These are phyloP conservation scores for Thielaviopsis populi DNA, from an alignment of 2,329 filamentous ascomycete genomes.

Conservation along the genomic window DNA sequence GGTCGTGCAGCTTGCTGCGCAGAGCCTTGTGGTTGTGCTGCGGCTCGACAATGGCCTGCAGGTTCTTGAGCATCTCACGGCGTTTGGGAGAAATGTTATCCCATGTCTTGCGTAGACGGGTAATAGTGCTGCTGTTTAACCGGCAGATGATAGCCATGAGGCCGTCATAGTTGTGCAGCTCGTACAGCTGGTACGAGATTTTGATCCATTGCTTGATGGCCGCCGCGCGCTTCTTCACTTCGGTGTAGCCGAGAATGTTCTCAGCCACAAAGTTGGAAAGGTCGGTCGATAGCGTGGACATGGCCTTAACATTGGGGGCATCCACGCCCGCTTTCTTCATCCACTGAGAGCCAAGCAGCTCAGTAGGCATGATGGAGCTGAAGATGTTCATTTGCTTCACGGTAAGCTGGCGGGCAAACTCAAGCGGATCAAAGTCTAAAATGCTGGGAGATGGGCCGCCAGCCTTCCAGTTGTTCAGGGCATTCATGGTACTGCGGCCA, in stretches of 20 bases:
- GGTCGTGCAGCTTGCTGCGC: conserved; percentile 66
- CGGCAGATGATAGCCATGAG: conserved; percentile 96
- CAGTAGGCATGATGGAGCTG: conserved; percentile 80
- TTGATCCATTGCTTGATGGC: conserved; percentile 99
- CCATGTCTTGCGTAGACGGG: conserved; percentile 81
- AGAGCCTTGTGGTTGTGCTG: conserved; percentile 83
- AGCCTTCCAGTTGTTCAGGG: conserved; percentile 59
- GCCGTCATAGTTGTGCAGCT: conserved; percentile 89
- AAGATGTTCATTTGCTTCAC: conserved; percentile 85
- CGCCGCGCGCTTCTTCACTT: conserved; percentile 77
- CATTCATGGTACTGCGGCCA: conserved; percentile 58
- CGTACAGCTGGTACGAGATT: conserved; percentile 70
- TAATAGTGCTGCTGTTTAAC: conserved; percentile 80
- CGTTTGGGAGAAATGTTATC: conserved; percentile 73
- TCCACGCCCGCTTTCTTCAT: conserved; percentile 70
- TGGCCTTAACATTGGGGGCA: conserved; percentile 80
- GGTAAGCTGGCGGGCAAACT: conserved; percentile 83
- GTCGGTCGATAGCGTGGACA: conserved; percentile 85
- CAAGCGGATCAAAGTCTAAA: conserved; percentile 79
- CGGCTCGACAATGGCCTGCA: conserved; percentile 77
- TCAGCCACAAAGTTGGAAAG: conserved; percentile 86
- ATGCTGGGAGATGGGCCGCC: conserved; percentile 58
- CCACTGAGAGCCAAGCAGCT: conserved; percentile 85
- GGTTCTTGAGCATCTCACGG: conserved; percentile 59
- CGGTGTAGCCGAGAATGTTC: conserved; percentile 74